Evolutionary conservation across 106 monocot genomes (phyloP).

Genomic region (Dendrobium chrysotoxum): DNA sequence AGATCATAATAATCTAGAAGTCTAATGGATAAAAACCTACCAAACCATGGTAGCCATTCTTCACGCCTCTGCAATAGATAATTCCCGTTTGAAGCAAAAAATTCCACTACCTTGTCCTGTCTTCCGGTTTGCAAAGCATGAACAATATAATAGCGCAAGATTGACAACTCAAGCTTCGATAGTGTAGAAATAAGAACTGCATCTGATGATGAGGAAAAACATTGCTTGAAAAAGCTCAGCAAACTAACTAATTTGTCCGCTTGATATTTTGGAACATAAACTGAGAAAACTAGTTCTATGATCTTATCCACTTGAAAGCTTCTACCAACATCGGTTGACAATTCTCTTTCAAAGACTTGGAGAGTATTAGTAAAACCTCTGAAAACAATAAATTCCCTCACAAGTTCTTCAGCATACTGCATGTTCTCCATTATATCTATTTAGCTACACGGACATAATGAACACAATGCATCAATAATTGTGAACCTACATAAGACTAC

Average conservation of each 20-base stretch:
- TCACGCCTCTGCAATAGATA: conserved; percentile 68
- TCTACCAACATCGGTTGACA: conserved; percentile 78
- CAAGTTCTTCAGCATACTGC: conserved; percentile 81
- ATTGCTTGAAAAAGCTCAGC: conserved; percentile 76
- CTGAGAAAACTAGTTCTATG: conserved; percentile 75
- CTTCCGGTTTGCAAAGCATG: conserved; percentile 73
- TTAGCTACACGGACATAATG: conserved; percentile 9
- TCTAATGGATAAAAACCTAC: conserved; percentile 25
- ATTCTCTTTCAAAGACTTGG: conserved; percentile 70
- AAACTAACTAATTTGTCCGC: conserved; percentile 59
- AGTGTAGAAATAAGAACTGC: conserved; percentile 42
- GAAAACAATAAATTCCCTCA: conserved; percentile 91
- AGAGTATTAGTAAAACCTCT: conserved; percentile 85
- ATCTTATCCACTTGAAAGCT: conserved; percentile 91
- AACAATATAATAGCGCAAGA: conserved; percentile 75
- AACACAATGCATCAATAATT: background rate
- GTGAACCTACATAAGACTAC: background rate
- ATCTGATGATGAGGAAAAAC: conserved; percentile 71
- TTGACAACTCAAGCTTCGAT: conserved; percentile 69
- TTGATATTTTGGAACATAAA: conserved; percentile 80
- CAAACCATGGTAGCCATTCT: conserved; percentile 96
- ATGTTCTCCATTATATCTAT: conserved; percentile 73
- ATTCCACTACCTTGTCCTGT: conserved; percentile 78
- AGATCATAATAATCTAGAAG: background rate
- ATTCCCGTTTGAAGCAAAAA: conserved; percentile 63